A percentile compares a stretch with the other conserved stretches of the same genome.
Conservation (phyloP, 345 rosid genomes). For the Streptanthus diversifolius region DNA sequence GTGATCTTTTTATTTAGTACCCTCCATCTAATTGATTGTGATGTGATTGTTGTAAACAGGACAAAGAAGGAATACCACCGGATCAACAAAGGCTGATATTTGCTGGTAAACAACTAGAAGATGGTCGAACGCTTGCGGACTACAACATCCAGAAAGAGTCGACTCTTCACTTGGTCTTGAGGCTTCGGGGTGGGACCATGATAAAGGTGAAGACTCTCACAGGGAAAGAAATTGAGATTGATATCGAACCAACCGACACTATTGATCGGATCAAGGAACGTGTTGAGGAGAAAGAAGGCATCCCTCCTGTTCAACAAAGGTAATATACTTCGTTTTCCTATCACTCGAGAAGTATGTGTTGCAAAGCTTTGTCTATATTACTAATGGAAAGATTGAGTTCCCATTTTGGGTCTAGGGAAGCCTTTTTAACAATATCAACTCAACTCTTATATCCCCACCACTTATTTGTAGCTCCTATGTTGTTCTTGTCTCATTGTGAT, state of each 20-base stretch:
- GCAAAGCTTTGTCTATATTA: not conserved
- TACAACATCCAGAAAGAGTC: constrained; percentile 93
- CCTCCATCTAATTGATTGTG: not conserved
- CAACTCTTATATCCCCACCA: not conserved
- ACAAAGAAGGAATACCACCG: constrained; percentile 91
- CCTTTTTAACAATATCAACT: not conserved
- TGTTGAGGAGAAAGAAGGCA: constrained; percentile 95
- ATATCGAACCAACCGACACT: constrained; percentile 91
- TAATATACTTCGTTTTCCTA: not conserved
- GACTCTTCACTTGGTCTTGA: constrained; percentile 79
- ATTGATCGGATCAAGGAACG: constrained; percentile 90
- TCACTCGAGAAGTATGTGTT: not conserved
- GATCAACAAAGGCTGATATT: constrained; percentile 93
- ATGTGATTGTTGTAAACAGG: constrained; percentile 39
- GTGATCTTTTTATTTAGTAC: not conserved
- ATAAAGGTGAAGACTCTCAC: constrained; percentile 94
- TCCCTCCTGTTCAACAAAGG: constrained; percentile 98
- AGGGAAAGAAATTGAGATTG: constrained; percentile 90
- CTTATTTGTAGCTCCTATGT: not conserved
- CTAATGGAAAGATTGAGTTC: not conserved
- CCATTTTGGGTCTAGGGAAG: not conserved
- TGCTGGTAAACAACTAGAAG: constrained; percentile 93
- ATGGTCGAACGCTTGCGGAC: constrained; percentile 87
- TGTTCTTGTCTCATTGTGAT: not conserved
- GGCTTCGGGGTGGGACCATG: constrained; percentile 98